Base-by-base conservation (phyloP, 2,329 filamentous ascomycete species). In the Dactylellina drechsleri region DNA sequence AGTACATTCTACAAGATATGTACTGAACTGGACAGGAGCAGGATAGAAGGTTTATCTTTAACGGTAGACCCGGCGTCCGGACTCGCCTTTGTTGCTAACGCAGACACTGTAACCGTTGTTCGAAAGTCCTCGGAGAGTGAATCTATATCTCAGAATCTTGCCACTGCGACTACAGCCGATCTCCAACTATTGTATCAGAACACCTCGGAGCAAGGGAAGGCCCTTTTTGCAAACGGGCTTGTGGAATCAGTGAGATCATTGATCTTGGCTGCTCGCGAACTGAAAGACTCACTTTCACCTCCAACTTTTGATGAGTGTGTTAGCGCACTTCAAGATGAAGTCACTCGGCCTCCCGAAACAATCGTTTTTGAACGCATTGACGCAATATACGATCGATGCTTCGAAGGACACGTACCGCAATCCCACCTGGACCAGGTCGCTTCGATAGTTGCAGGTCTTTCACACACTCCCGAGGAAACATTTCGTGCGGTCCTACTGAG, bases 1-100 rank as follows among this genome's bases (percentile, higher is more conserved):
- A 89, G 91, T 77, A 88, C 91, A 59, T 96, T 96, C 82, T 97
- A 93, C 83, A 89, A 93, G 36, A 86, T 98, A 16, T 86, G 96
- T 16, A 86, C 91, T 12, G 93, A 97, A 80, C 84, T 99, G 47
- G 93, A 98, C 80, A 93, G 91, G 79, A 90, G 92, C 79, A 87
- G 93, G 79, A 90, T 91, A 16, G 93, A 97, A 80, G 90, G 92
- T 0, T 83, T 98, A 52, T 89, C 91, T 0, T 84, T 98, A 52
- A 87, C 89, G 0, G 89, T 92, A 66, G 95, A 98, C 79, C 82
- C 86, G 0, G 85, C 87, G 56, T 85, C 86, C 8, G 89, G 90
- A 58, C 87, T 93, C 83, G 87, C 92, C 1, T 97, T 93, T 92
- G 86, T 96, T 54, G 86, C 96, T 3, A 90, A 92, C 79, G 89